These are phyloP conservation scores for Petasospora fabianii DNA, from an alignment of 1,139 yeast genomes.

Conservation along the genomic window DNA sequence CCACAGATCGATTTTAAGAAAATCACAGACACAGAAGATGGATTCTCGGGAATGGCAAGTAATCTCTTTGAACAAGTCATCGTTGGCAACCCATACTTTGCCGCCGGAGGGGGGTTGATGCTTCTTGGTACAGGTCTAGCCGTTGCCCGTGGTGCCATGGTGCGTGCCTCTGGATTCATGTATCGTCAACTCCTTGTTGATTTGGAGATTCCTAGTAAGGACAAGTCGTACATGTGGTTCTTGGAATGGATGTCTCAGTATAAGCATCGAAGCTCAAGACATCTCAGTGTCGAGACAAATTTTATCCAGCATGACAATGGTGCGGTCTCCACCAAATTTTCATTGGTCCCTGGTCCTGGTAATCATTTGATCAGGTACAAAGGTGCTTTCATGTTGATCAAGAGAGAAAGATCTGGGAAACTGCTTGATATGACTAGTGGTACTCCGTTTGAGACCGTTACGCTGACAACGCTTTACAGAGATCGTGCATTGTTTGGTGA, in stretches of 20 bases:
- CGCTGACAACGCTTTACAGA: slow-evolving; percentile 81
- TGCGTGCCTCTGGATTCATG: slow-evolving; percentile 59
- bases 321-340: slow-evolving; percentile 78
- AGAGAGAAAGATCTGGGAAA: slow-evolving; percentile 86
- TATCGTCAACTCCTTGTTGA: slow-evolving; percentile 87
- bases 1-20: slow-evolving; percentile 18
- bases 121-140: slow-evolving; percentile 86
- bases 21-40: slow-evolving; percentile 21
- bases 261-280: slow-evolving; percentile 70
- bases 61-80: slow-evolving; percentile 44
- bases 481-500: slow-evolving; percentile 71
- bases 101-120: slow-evolving; percentile 98
- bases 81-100: slow-evolving; percentile 83
- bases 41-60: slow-evolving; percentile 23
- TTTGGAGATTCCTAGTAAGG: slow-evolving; percentile 89
- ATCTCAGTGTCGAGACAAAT: slow-evolving; percentile 84
- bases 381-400: slow-evolving; percentile 85
- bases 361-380: slow-evolving; percentile 81
- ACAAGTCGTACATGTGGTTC: slow-evolving; percentile 92
- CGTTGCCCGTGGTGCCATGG: slow-evolving; percentile 65
- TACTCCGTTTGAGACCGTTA: slow-evolving; percentile 93
- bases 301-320: slow-evolving; percentile 93
- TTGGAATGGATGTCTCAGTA: slow-evolving; percentile 94
- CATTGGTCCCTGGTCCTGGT: slow-evolving; percentile 98
- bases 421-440: slow-evolving; percentile 88